phyloP scores from a whole-genome alignment of 345 rosid genomes.

The Iberis pinnata region DNA sequence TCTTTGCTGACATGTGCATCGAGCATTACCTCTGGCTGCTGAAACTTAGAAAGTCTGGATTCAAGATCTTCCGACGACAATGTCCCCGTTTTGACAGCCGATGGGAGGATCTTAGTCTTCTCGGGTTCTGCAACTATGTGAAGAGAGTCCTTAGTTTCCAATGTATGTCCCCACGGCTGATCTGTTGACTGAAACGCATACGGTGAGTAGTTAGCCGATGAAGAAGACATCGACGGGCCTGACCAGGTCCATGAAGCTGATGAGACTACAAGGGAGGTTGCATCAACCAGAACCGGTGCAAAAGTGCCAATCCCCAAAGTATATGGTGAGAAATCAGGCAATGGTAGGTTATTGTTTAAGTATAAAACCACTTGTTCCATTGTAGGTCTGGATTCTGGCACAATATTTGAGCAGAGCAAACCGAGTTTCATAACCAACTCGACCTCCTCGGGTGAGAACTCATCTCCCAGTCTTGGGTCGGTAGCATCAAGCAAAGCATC shows the following conservation, averaged over 20 bases:
- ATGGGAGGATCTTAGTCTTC: background rate
- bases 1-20: no score
- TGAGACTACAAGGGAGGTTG: slow-evolving; percentile 16
- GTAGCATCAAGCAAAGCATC: slow-evolving; percentile 30
- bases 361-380: slow-evolving; percentile 34
- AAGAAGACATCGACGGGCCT: slow-evolving; percentile 9
- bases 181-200: slow-evolving; percentile 1
- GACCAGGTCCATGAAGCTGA: slow-evolving; percentile 12
- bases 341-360: slow-evolving; percentile 19
- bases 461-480: slow-evolving; percentile 31
- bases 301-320: slow-evolving; percentile 22
- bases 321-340: slow-evolving; percentile 29
- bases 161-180: background rate
- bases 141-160: slow-evolving; percentile 15
- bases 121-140: slow-evolving; percentile 14
- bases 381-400: slow-evolving; percentile 33
- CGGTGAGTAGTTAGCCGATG: background rate
- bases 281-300: slow-evolving; percentile 18
- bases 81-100: no score
- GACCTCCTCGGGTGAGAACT: slow-evolving; percentile 29
- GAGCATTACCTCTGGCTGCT: no score
- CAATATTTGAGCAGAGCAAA: slow-evolving; percentile 32
- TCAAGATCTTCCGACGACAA: no score
- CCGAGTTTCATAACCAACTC: slow-evolving; percentile 45
- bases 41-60: no score